These are phyloP conservation scores for Hypholoma fasciculare DNA, from an alignment of 768 basidiomycete species.

Conservation along the genomic window DNA sequence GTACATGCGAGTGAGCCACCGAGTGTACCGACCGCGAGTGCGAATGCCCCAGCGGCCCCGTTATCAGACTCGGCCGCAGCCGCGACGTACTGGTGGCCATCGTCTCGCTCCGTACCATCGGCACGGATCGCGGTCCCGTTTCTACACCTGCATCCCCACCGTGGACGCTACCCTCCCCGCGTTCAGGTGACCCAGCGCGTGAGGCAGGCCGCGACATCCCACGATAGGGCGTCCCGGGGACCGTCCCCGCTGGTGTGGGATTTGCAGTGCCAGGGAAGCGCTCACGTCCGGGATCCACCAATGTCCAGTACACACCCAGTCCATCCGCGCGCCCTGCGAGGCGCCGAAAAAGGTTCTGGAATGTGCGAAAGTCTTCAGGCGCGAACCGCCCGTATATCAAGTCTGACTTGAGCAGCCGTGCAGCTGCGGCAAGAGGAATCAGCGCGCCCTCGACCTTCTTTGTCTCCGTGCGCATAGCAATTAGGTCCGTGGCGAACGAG, in stretches of 20 bases:
- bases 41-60: background rate
- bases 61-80: background rate
- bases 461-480: conserved; percentile 28
- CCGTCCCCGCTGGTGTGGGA: conserved; percentile 3
- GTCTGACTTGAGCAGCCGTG: conserved; percentile 56
- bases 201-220: conserved; percentile 3
- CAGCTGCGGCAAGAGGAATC: conserved; percentile 49
- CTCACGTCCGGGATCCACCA: conserved; percentile 65
- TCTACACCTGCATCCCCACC: background rate
- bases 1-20: conserved; percentile 6
- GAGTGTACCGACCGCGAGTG: background rate
- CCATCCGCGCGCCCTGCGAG: conserved; percentile 63
- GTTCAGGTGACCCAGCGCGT: background rate
- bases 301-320: conserved; percentile 56
- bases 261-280: conserved; percentile 46
- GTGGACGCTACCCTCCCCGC: background rate
- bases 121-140: background rate
- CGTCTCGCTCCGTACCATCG: background rate
- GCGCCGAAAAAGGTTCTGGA: conserved; percentile 50
- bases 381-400: conserved; percentile 60
- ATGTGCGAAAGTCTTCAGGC: conserved; percentile 50
- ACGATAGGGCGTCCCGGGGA: conserved; percentile 3
- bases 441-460: conserved; percentile 50
- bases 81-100: background rate
- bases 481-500: conserved; percentile 33